Conservation (phyloP, 2,329 filamentous ascomycete species). For the Nemania sp. region DNA sequence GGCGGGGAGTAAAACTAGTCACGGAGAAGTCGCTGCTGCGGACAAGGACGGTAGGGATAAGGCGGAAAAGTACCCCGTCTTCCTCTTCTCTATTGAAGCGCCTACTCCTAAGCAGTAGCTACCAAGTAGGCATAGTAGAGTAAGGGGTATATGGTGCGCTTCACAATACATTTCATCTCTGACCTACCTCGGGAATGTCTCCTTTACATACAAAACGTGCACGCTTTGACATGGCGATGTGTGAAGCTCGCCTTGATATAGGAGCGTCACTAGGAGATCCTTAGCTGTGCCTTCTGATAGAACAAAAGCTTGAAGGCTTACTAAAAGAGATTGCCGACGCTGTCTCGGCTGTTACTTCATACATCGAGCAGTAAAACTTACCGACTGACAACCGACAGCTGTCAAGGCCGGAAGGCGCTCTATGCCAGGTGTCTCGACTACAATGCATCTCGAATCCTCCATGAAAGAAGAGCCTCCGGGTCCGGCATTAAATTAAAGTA, state of each 20-base stretch:
- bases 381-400: conserved; percentile 9
- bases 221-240: background rate
- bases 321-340: background rate
- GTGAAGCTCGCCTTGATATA: no score
- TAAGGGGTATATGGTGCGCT: background rate
- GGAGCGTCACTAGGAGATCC: no score
- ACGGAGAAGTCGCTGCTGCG: conserved; percentile 16
- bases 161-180: background rate
- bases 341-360: no score
- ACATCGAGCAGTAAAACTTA: background rate
- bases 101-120: conserved; percentile 26
- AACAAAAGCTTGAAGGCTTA: background rate
- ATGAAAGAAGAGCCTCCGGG: background rate
- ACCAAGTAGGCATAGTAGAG: background rate
- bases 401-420: background rate
- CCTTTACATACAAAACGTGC: background rate
- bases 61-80: conserved; percentile 29
- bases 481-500: conserved; percentile 13
- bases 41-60: conserved; percentile 19
- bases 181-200: background rate
- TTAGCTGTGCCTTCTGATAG: background rate
- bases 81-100: conserved; percentile 40
- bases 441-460: conserved; percentile 9
- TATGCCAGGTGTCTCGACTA: conserved; percentile 16
- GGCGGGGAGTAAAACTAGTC: conserved; percentile 28